Evolutionary conservation across 257 asterid species (phyloP), one percentile per base, ranked within the genome.

Genomic region (Gentiana dahurica): DNA sequence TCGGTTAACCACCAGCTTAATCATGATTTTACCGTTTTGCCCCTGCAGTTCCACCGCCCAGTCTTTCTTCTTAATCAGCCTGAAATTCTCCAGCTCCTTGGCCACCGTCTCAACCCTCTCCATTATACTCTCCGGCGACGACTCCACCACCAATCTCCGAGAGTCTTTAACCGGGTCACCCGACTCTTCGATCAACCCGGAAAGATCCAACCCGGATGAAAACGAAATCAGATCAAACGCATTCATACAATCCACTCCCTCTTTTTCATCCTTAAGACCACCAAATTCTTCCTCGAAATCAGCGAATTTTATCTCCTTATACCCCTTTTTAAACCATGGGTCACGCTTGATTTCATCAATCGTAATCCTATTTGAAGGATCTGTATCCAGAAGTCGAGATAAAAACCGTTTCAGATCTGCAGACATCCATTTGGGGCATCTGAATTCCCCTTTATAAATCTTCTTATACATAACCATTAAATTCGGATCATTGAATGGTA

Each of bases 341-440:
- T 91, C 93, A 0, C 64, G 66, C 60, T 74, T 79, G 69, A 87
- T 85, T 60, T 87, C 93, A 1, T 87, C 89, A 1, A 88, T 69
- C 1, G 93, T 76, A 60, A 91, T 83, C 39, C 98, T 71, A 1
- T 93, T 77, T 9, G 13, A 57, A 0, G 96, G 95, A 52, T 91
- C 83, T 0, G 83, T 78, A 36, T 87, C 96, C 46, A 91, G 64
- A 13, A 87, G 66, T 9, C 95, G 86, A 58, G 74, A 59, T 12
- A 91, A 15, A 43, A 91, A 73, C 41, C 81, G 84, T 38, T 78
- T 91, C 13, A 91, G 73, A 58, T 87, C 98, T 4, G 85, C 61
- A 44, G 98, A 87, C 78, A 81, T 91, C 94, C 87, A 85, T 58
- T 74, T 87, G 0, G 98, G 98, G 59, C 86, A 85, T 36, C 92